Evolutionary conservation across 805 yeast species (phyloP).

Genomic region (Priceomyces carsonii): DNA sequence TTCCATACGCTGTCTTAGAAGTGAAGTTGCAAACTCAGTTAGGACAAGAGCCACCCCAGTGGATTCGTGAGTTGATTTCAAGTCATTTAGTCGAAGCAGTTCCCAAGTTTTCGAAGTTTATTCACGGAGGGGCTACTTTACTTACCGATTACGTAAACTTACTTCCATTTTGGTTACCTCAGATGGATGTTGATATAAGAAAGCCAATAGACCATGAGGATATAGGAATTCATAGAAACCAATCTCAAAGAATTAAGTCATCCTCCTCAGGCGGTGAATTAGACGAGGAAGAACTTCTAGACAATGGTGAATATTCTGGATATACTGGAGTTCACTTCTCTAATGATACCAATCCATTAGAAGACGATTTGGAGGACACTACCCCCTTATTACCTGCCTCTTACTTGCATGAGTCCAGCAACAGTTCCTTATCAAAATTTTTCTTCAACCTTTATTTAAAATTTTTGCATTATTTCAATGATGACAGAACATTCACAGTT

Average conservation of each 20-base stretch:
- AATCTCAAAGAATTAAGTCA: conserved; percentile 21
- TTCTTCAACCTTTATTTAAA: conserved; percentile 32
- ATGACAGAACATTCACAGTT: conserved; percentile 46
- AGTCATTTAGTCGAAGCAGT: conserved; percentile 97
- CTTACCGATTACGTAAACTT: conserved; percentile 79
- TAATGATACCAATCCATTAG: conserved; percentile 46
- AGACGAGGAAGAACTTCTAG: conserved; percentile 70
- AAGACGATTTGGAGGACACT: conserved; percentile 50
- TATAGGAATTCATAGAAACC: conserved; percentile 61
- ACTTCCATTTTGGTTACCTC: conserved; percentile 97
- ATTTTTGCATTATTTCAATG: conserved; percentile 43
- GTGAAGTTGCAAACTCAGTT: conserved; percentile 96
- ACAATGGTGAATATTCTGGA: conserved; percentile 27
- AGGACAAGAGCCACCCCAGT: conserved; percentile 98
- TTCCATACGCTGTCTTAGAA: conserved; percentile 97
- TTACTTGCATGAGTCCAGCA: conserved; percentile 24
- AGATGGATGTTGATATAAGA: conserved; percentile 92
- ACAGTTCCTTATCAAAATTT: conserved; percentile 34
- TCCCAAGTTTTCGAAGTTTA: conserved; percentile 95
- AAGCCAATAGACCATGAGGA: conserved; percentile 69
- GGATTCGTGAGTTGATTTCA: conserved; percentile 92
- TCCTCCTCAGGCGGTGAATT: conserved; percentile 55
- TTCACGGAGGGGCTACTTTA: conserved; percentile 94
- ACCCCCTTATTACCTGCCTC: conserved; percentile 44
- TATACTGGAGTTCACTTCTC: conserved; percentile 43